Percentiles rank a stretch among this genome's conserved stretches.
Evolutionary conservation across 2,329 filamentous ascomycete genomes (phyloP).

Genomic region (Colletotrichum truncatum): DNA sequence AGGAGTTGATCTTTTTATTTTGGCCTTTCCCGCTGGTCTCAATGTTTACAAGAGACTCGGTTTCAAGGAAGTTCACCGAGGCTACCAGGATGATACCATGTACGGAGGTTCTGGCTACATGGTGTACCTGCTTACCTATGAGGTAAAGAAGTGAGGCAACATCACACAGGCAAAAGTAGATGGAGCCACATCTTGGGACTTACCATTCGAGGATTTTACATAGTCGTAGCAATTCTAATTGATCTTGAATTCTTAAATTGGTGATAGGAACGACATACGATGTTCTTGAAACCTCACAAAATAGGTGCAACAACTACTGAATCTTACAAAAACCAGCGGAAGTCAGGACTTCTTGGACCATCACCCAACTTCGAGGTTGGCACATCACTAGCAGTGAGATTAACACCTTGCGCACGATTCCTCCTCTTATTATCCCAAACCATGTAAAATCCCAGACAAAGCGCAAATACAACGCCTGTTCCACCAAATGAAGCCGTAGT

Average conservation of each 20-base stretch:
- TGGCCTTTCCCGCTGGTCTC: slow-evolving; percentile 33
- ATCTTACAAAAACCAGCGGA: slow-evolving; percentile 58
- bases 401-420: slow-evolving; percentile 61
- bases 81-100: slow-evolving; percentile 37
- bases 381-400: slow-evolving; percentile 53
- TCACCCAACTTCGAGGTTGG: slow-evolving; percentile 59
- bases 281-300: too few relatives aligned
- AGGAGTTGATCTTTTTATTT: slow-evolving; percentile 36
- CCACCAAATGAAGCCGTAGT: slow-evolving; percentile 74
- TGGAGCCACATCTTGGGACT: background rate
- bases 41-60: slow-evolving; percentile 36
- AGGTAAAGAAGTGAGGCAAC: background rate
- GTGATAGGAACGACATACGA: too few relatives aligned
- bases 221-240: too few relatives aligned
- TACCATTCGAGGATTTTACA: too few relatives aligned
- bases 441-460: slow-evolving; percentile 53
- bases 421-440: slow-evolving; percentile 61
- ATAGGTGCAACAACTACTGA: too few relatives aligned
- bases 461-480: slow-evolving; percentile 54
- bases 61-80: slow-evolving; percentile 34
- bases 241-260: too few relatives aligned
- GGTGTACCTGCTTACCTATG: slow-evolving; percentile 7
- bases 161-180: background rate
- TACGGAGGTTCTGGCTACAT: slow-evolving; percentile 10
- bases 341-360: slow-evolving; percentile 55